Base-by-base conservation (phyloP, 78 protist species). In the Dictyostelium brefeldianum region DNA sequence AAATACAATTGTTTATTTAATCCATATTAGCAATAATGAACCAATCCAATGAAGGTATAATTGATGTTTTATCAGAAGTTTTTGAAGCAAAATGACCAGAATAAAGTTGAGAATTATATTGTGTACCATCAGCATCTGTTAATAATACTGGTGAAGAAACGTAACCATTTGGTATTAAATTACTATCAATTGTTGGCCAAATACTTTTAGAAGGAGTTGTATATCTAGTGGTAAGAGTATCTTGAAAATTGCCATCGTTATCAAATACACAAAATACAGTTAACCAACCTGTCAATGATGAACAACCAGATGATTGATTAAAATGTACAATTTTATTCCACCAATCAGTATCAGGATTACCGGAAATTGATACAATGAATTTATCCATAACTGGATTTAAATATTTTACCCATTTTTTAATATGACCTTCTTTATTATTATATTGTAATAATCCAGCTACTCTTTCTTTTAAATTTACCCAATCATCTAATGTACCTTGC, bases 251-350 rank as follows among this genome's bases (percentile, higher is more conserved):
- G 0, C 75, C 75, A 67, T 67, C 48, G 12, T 67, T 36, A 12
- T 67, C 20, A 17, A 67, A 67, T 20, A 25, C 15, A 83, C 94
- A 92, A 78, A 92, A 92, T 0, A 51, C 64, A 0, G 94, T 59
- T 25, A 92, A 85, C 96, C 96, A 92, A 1, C 96, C 96, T 0
- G 95, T 41, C 14, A 71, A n/a, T 41, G 29, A 64, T 15, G 31
- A 14, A 12, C 95, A 89, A 15, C 96, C 95, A 8, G 83, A 92
- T 53, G 14, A 29, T 36, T 92, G 22, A 20, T 27, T 31, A 71
- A 6, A 43, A 54, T 82, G 25, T 17, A 56, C 65, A 43, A 41
- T 64, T 75, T 5, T 77, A 62, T 67, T 67, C 75, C 75, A 67
- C 75, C 75, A 67, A 7, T n/a, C 83, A 4, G 53, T 18, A 20